Conservation (phyloP, 345 rosid genomes). For the Gossypium raimondii region DNA sequence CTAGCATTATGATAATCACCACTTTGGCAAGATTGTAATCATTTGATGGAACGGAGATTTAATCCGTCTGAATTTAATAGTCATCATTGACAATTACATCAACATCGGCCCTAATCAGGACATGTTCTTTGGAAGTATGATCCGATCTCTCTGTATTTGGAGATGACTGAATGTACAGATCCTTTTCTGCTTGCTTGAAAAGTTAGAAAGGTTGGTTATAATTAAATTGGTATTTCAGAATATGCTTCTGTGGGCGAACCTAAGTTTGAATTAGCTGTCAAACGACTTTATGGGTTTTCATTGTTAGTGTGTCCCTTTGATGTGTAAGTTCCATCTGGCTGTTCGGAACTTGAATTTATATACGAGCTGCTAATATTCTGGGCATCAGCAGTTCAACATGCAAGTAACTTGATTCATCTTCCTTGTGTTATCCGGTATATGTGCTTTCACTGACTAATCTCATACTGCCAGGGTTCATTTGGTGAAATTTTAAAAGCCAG, state of each 20-base stretch:
- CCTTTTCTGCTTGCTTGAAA: not conserved
- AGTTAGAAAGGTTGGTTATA: not conserved
- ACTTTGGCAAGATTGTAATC: not conserved
- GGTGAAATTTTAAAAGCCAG: constrained; percentile 91
- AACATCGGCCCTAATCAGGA: not conserved
- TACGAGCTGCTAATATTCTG: not conserved
- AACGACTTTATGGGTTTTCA: not conserved
- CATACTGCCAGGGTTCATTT: constrained; percentile 73
- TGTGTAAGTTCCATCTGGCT: not conserved
- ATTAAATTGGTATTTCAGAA: not conserved
- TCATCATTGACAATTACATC: not conserved
- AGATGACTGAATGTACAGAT: not conserved
- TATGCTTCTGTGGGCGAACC: not conserved
- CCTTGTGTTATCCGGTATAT: not conserved
- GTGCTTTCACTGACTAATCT: constrained; percentile 25
- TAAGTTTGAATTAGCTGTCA: not conserved
- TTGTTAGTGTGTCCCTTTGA: not conserved
- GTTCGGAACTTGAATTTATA: constrained; percentile 3
- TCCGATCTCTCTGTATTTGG: not conserved
- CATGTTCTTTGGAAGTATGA: not conserved
- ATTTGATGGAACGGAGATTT: not conserved
- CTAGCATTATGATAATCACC: not conserved
- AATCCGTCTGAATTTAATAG: not conserved
- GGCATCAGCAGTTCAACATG: not conserved
- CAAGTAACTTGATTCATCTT: not conserved